Conservation (phyloP, 2,329 filamentous ascomycete species). For the Aspergillus tubingensis region DNA sequence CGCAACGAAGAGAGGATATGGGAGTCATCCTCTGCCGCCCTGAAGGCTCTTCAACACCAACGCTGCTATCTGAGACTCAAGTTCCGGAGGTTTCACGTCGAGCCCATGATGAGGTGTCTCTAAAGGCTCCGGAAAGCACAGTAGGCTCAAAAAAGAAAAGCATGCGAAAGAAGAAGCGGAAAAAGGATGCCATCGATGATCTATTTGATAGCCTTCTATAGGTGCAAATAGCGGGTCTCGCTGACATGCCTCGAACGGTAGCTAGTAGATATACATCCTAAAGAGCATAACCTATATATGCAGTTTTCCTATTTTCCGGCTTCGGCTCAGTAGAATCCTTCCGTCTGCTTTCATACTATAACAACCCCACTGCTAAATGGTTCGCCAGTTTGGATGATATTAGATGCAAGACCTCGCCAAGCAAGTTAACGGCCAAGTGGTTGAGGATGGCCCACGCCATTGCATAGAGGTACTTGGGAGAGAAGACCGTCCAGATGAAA, state of each 20-base stretch:
- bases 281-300: neutral
- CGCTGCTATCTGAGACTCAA: neutral
- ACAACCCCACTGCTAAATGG: neutral
- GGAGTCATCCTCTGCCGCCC: conserved; percentile 28
- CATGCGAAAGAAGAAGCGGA: conserved; percentile 56
- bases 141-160: conserved; percentile 18
- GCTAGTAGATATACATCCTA: neutral
- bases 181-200: conserved; percentile 69
- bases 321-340: neutral
- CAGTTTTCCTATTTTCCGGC: neutral
- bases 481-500: conserved; percentile 99
- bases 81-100: neutral
- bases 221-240: neutral
- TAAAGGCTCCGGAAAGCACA: neutral
- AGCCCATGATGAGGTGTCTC: neutral
- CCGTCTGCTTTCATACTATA: no score
- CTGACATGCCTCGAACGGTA: neutral
- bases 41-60: conserved; percentile 1
- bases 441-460: conserved; percentile 85
- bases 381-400: neutral
- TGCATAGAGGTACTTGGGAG: conserved; percentile 90
- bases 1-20: conserved; percentile 23
- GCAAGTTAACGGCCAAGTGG: conserved; percentile 73
- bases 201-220: conserved; percentile 64
- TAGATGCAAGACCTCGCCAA: conserved; percentile 48